Percentiles rank a stretch among this genome's conserved stretches.
Conservation (phyloP, 768 basidiomycete genomes). For the Kwoniella shandongensis region DNA sequence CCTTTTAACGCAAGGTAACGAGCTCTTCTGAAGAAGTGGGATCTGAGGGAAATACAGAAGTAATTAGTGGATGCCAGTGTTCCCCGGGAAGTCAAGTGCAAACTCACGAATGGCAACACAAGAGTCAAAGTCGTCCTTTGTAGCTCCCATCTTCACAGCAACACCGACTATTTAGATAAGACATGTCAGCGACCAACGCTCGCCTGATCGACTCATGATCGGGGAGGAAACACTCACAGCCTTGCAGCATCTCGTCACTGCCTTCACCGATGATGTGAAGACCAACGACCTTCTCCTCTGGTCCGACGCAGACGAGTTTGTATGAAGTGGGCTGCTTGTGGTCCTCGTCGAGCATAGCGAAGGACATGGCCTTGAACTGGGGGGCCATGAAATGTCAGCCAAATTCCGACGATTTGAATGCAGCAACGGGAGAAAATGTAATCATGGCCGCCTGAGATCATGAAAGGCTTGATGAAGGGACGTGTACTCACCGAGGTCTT, state of each 20-base stretch:
- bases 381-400: constrained; percentile 61
- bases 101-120: constrained; percentile 52
- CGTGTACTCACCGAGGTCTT: constrained; percentile 54
- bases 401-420: too few species aligned
- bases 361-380: constrained; percentile 70
- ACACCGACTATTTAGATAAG: constrained; percentile 62
- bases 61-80: constrained; percentile 2
- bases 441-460: too few species aligned
- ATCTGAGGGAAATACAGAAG: constrained; percentile 27
- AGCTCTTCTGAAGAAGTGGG: constrained; percentile 54
- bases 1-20: constrained; percentile 50
- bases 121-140: constrained; percentile 52
- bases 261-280: constrained; percentile 89
- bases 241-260: constrained; percentile 92
- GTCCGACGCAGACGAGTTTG: constrained; percentile 83
- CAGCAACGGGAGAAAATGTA: neutral
- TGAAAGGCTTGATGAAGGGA: too few species aligned
- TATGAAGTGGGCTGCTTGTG: constrained; percentile 95
- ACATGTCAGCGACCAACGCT: neutral
- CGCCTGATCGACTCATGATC: too few species aligned
- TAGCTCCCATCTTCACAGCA: constrained; percentile 89
- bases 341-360: constrained; percentile 80
- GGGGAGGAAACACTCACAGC: constrained; percentile 63
- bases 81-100: neutral
- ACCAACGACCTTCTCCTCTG: constrained; percentile 94